Base-by-base conservation (phyloP, 2,329 filamentous ascomycete species). In the Pseudogymnoascus destructans region DNA sequence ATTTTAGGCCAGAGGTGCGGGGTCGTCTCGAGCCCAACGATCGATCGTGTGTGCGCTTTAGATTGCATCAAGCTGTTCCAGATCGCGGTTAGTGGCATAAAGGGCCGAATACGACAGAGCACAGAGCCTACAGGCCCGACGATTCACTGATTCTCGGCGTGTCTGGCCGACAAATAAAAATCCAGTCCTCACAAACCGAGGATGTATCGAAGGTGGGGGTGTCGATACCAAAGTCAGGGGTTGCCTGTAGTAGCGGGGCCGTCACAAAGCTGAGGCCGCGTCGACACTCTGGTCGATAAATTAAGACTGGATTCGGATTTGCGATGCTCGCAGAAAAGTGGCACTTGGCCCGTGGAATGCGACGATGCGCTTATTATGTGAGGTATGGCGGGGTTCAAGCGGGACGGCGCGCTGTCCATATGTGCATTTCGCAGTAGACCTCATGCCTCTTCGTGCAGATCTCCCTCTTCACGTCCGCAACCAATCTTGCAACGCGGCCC, bases 381-480 rank as follows among this genome's bases (percentile, higher is more conserved):
- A 52, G 25, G 15, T 4, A 52, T 17, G 46, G 15, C 46, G 46
- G 23, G 23, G 13, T 52, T 32, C 38, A 55, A 11, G 54, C 57
- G 17, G 67, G 67, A 40, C 67, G 62, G 62, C 66, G 62, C 23
- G 66, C 67, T 46, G 65, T 68, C 67, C 67, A 69, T 32, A 69
- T 67, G 58, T 69, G 67, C 87, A 91, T 75, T 63, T 80, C 83
- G 70, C 88, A 89, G 72, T 88, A 95, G 40, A 80, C 81, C 70
- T 84, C 84, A 64, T 84, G 79, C 57, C 79, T 80, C 65, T 83
- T 80, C 65, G 80, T 80, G 68, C 82, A 84, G 13, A 89, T 81
- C 66, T 93, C 86, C 42, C 74, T 74, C 66, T 82, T 82, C 23
- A 87, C 87, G 21, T 79, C 76, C 3, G 76, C 72, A 49, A 84